These are phyloP conservation scores for Tulasnella sp. DNA, from an alignment of 768 basidiomycete species.

Conservation along the genomic window DNA sequence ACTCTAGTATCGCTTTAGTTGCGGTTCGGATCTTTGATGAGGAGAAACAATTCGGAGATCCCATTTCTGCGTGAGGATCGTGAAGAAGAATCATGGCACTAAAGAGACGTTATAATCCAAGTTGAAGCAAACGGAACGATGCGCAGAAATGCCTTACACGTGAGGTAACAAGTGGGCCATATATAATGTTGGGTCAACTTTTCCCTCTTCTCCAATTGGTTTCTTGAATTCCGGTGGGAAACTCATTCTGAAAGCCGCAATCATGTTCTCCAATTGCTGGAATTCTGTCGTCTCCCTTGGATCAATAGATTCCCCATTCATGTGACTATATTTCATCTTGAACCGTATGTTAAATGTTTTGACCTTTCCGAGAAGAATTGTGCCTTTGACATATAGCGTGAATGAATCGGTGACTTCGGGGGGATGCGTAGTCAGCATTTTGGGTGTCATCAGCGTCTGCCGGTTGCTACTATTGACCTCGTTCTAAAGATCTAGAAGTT, in stretches of 20 bases:
- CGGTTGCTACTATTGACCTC: too few relatives aligned
- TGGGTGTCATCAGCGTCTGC: slow-evolving; percentile 52
- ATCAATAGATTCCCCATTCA: too few relatives aligned
- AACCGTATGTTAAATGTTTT: slow-evolving; percentile 10
- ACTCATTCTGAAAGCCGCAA: slow-evolving; percentile 7
- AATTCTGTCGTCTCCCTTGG: slow-evolving; percentile 15
- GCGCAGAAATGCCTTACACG: too few relatives aligned
- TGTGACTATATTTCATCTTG: too few relatives aligned
- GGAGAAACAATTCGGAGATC: slow-evolving; percentile 46
- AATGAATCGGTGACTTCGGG: slow-evolving; percentile 56
- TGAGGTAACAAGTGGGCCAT: slow-evolving; percentile 5
- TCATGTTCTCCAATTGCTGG: slow-evolving; percentile 8
- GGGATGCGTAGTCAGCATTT: slow-evolving; percentile 49
- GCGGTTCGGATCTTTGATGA: slow-evolving; percentile 55
- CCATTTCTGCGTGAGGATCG: slow-evolving; percentile 59
- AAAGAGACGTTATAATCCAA: neutral
- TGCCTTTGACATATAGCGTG: slow-evolving; percentile 54
- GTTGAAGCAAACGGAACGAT: too few relatives aligned
- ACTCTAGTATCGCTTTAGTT: slow-evolving; percentile 50
- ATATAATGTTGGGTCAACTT: slow-evolving; percentile 1
- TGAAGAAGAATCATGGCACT: slow-evolving; percentile 61
- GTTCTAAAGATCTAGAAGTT: too few relatives aligned
- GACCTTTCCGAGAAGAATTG: slow-evolving; percentile 42
- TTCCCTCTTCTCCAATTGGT: neutral
- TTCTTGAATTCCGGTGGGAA: slow-evolving; percentile 13